phyloP scores from a whole-genome alignment of 345 rosid species.

The Salix udensis region DNA sequence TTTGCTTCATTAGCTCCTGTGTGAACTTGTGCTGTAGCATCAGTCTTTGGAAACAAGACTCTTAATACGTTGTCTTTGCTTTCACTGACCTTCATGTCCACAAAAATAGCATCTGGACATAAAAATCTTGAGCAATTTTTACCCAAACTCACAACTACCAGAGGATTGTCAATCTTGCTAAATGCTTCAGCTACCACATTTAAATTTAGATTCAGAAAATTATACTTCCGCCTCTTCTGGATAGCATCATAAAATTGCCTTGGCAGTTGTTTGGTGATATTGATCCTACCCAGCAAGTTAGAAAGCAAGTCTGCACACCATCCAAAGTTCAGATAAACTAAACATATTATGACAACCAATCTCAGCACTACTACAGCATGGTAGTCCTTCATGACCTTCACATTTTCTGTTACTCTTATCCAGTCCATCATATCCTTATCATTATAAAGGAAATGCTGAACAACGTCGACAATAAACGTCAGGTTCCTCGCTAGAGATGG shows the following conservation, averaged over 20 bases:
- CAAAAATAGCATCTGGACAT: constrained; percentile 20
- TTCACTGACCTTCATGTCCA: constrained; percentile 29
- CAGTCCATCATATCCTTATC: constrained; percentile 20
- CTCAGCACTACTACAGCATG: constrained; percentile 23
- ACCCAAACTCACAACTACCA: constrained; percentile 21
- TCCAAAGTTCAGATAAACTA: constrained; percentile 34
- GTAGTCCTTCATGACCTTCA: background rate
- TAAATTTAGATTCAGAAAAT: background rate
- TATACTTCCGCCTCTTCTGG: background rate
- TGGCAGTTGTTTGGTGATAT: constrained; percentile 23
- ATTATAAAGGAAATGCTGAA: constrained; percentile 2
- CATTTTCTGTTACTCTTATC: constrained; percentile 13
- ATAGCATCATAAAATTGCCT: constrained; percentile 13
- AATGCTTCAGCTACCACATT: constrained; percentile 29
- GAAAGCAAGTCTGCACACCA: constrained; percentile 1
- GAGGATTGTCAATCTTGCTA: constrained; percentile 28
- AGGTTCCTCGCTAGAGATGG: background rate
- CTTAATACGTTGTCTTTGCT: constrained; percentile 24
- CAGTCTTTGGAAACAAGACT: constrained; percentile 19
- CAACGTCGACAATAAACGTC: constrained; percentile 9
- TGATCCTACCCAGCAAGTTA: constrained; percentile 13
- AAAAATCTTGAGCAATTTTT: background rate
- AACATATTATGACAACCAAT: constrained; percentile 30
- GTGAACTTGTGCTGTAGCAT: background rate
- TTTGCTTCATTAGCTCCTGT: background rate